Evolutionary conservation across 495 filamentous ascomycete genomes (phyloP).

Genomic region (Haplographium delicatum): DNA sequence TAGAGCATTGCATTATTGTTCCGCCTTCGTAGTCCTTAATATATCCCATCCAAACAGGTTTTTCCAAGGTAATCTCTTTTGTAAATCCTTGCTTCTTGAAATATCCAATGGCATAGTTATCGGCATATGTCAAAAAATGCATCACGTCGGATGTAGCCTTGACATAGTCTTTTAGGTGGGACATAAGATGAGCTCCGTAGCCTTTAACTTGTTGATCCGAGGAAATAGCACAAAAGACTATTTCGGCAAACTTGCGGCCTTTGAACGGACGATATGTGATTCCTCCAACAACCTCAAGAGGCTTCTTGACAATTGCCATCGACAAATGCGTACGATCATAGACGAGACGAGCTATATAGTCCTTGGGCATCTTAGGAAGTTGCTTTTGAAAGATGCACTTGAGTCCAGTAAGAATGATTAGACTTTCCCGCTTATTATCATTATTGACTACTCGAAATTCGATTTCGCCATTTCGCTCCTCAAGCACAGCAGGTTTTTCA

Average conservation of each 20-base stretch:
- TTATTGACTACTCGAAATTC: conserved; percentile 99
- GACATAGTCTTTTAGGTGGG: conserved; percentile 96
- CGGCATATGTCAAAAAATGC: conserved; percentile 98
- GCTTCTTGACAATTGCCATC: conserved; percentile 96
- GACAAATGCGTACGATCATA: conserved; percentile 95
- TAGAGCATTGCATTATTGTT: conserved; percentile 98
- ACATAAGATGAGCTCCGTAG: conserved; percentile 97
- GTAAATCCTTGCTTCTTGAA: conserved; percentile 99
- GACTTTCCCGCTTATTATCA: conserved; percentile 78
- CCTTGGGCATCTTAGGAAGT: conserved; percentile 97
- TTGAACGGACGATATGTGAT: conserved; percentile 98
- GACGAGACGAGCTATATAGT: conserved; percentile 94
- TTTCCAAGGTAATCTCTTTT: conserved; percentile 92
- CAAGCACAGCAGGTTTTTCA: conserved; percentile 70
- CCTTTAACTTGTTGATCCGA: conserved; percentile 98
- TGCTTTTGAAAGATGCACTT: conserved; percentile 99
- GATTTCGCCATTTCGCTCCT: conserved; percentile 93
- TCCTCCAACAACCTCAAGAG: conserved; percentile 88
- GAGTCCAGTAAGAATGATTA: conserved; percentile 89
- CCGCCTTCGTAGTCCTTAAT: conserved; percentile 99
- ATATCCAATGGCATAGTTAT: conserved; percentile 98
- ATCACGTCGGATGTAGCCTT: conserved; percentile 94
- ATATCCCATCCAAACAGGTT: conserved; percentile 95
- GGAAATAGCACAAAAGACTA: conserved; percentile 97
- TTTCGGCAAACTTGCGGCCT: conserved; percentile 89